Base-by-base conservation (phyloP, 345 rosid species). In the Salix udensis region DNA sequence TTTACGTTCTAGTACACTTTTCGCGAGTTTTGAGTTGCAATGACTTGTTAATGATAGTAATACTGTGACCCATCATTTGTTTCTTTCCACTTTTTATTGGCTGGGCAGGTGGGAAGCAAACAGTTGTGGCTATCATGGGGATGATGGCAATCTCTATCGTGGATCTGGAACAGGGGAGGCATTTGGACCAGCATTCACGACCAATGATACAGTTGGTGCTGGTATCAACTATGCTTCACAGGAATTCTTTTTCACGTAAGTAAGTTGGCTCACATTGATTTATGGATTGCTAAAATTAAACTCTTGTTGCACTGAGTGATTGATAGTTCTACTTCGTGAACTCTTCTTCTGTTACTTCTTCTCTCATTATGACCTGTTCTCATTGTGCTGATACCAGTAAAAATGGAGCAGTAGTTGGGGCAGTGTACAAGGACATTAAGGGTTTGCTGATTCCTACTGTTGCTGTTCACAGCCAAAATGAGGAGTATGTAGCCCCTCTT, bases 171-270 rank as follows among this genome's bases (percentile, higher is more conserved):
- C 82, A 78, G 98, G 97, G 73, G 94, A 91, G 76, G 71, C 87
- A 18, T 92, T 92, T 77, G 98, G 98, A 76, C 97, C 98, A 71
- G 89, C 94, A 1, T 96, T 84, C 87, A 89, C 96, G 0, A 62
- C 88, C 26, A 84, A 86, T 55, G 99, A 96, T 90, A 89, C 78
- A 1, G 95, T 93, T 85, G 99, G 99, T 46, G 93, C 91, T 70
- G 98, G 99, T 79, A 92, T 96, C 71, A 92, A 93, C 87, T 93
- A 90, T 85, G 91, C 89, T 82, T 81, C 91, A 1, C 94, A 90
- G 81, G 92, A 91, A 78, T 88, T 92, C 82, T 92, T 96, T 88
- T 96, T 96, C 90, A 96, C 97, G 99, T 96, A 90, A 91, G 97
- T 80, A 58, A 60, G 85, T 74, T 58, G 42, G 42, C 73, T 39